Conservation (phyloP, 2,329 filamentous ascomycete genomes). For the Verticillium albo-atrum region DNA sequence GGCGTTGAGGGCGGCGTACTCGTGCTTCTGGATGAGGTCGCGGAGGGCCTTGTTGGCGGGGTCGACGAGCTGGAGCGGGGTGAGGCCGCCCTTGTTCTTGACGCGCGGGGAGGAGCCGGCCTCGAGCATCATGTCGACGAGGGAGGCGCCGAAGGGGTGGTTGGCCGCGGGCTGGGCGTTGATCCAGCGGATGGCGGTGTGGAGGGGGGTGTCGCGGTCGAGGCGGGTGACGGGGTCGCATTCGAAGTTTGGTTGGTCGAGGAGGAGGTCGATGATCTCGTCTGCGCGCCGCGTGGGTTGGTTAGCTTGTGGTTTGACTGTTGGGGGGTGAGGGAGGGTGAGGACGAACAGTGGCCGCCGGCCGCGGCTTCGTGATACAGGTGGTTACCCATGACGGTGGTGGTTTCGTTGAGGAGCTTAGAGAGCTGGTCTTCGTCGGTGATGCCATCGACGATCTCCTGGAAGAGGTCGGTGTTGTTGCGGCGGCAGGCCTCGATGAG, state of each 20-base stretch:
- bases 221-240: slow-evolving; percentile 71
- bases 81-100: slow-evolving; percentile 69
- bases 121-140: slow-evolving; percentile 79
- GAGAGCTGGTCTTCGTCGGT: slow-evolving; percentile 64
- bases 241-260: slow-evolving; percentile 80
- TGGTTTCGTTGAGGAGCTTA: slow-evolving; percentile 77
- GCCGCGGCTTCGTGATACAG: slow-evolving; percentile 85
- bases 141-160: slow-evolving; percentile 58
- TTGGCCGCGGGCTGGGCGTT: slow-evolving; percentile 62
- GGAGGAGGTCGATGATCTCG: slow-evolving; percentile 75
- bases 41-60: slow-evolving; percentile 60
- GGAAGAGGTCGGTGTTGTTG: slow-evolving; percentile 84
- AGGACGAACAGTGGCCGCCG: slow-evolving; percentile 75
- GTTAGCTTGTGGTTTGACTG: slow-evolving; percentile 1
- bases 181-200: slow-evolving; percentile 73
- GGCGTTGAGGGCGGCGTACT: slow-evolving; percentile 57
- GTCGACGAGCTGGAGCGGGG: slow-evolving; percentile 68
- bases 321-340: neutral
- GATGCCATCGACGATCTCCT: slow-evolving; percentile 63
- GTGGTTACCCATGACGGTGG: slow-evolving; percentile 81
- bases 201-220: slow-evolving; percentile 74
- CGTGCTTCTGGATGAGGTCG: slow-evolving; percentile 63
- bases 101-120: slow-evolving; percentile 59
- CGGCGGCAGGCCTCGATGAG: slow-evolving; percentile 89
- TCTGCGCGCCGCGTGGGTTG: slow-evolving; percentile 39